Evolutionary conservation across 2,329 filamentous ascomycete species (phyloP).

Genomic region (Fusarium beomiforme): DNA sequence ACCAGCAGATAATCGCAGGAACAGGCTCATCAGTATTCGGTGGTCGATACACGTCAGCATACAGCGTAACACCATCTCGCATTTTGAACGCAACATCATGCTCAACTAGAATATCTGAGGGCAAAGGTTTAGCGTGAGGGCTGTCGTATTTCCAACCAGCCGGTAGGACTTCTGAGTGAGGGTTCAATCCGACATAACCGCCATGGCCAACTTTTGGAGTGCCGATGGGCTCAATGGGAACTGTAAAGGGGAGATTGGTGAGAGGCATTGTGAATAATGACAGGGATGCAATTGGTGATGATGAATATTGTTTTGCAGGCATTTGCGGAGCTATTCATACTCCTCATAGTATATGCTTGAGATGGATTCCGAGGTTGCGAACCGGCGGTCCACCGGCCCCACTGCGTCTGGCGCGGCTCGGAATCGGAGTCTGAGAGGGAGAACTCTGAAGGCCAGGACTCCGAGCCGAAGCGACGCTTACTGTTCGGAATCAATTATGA

Average conservation of each 20-base stretch:
- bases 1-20: conserved; percentile 12
- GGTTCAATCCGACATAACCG: background rate
- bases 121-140: background rate
- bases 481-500: background rate
- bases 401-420: background rate
- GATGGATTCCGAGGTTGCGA: conserved; percentile 3
- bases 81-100: conserved; percentile 13
- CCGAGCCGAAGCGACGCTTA: conserved; percentile 4
- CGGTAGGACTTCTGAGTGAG: conserved; percentile 1
- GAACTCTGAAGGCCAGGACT: background rate
- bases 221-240: conserved; percentile 1
- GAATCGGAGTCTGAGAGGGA: background rate
- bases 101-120: conserved; percentile 1
- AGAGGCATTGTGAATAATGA: conserved; percentile 1
- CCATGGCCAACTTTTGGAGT: conserved; percentile 1
- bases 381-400: conserved; percentile 9
- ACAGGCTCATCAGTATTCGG: background rate
- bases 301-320: accelerated
- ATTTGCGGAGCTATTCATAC: background rate
- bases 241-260: background rate
- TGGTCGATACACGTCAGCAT: conserved; percentile 10
- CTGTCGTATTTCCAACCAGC: conserved; percentile 4
- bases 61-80: background rate
- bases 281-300: background rate
- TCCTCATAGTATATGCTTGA: background rate